Evolutionary conservation across 1,139 yeast species (phyloP).

Genomic region (Suhomyces terraborum): DNA sequence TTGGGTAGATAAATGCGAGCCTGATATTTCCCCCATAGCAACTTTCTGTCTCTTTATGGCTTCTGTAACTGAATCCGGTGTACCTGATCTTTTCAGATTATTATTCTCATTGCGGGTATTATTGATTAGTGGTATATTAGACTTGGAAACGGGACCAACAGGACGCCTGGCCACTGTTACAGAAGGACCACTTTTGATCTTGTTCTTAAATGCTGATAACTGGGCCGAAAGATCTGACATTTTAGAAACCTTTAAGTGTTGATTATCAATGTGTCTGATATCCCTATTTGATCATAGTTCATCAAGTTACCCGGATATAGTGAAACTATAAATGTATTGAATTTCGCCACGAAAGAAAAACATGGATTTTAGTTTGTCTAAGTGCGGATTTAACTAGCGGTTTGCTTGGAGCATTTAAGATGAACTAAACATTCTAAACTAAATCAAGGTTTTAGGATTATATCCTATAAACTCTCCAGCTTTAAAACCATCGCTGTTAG

Average conservation of each 20-base stretch:
- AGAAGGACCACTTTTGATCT: slow-evolving; percentile 51
- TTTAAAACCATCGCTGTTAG: slow-evolving; percentile 46
- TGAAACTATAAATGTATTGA: neutral
- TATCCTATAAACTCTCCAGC: slow-evolving; percentile 30
- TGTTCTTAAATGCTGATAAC: slow-evolving; percentile 50
- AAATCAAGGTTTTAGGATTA: slow-evolving; percentile 12
- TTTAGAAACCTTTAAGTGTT: too few relatives aligned
- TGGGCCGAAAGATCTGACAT: slow-evolving; percentile 53
- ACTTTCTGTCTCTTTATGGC: slow-evolving; percentile 42
- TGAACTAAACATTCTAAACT: slow-evolving; percentile 29
- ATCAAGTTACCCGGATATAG: slow-evolving; percentile 18
- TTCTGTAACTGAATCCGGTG: slow-evolving; percentile 34
- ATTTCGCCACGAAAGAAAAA: neutral
- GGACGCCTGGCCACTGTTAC: slow-evolving; percentile 39
- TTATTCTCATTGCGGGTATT: slow-evolving; percentile 11
- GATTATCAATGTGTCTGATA: neutral
- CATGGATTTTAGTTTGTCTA: slow-evolving; percentile 10
- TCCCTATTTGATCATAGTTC: neutral
- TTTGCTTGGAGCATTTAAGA: slow-evolving; percentile 20
- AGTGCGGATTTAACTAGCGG: slow-evolving; percentile 15
- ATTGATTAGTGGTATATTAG: slow-evolving; percentile 15
- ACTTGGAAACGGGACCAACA: slow-evolving; percentile 16
- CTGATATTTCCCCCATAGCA: slow-evolving; percentile 34
- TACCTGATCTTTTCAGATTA: slow-evolving; percentile 19
- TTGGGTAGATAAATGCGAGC: slow-evolving; percentile 76